phyloP scores from a whole-genome alignment of 192 early-diverging fungal species.

The Backusella circina region DNA sequence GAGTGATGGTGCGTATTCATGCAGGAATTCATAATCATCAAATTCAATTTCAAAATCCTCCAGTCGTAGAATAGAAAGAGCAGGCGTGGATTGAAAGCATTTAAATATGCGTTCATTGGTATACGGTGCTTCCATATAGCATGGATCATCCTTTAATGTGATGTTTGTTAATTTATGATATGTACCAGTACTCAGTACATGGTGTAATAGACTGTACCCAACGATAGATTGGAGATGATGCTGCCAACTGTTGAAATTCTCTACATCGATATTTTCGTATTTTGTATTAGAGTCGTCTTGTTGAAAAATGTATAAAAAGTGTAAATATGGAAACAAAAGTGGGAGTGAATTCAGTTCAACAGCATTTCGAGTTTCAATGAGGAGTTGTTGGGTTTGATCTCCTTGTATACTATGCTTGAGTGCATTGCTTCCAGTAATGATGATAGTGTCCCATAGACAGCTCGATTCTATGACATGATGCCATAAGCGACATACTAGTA shows the following conservation, averaged over 20 bases:
- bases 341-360: background rate
- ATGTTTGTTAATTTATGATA: background rate
- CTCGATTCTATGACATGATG: background rate
- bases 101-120: background rate
- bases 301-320: background rate
- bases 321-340: background rate
- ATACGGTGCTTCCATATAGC: background rate
- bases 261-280: background rate
- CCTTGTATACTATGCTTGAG: background rate
- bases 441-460: background rate
- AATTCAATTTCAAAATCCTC: background rate
- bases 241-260: background rate
- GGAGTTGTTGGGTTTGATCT: background rate
- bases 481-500: background rate
- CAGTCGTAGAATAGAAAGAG: background rate
- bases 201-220: background rate
- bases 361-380: background rate
- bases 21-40: background rate
- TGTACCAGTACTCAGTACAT: background rate
- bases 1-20: background rate
- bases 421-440: background rate
- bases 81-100: background rate
- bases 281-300: background rate
- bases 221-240: background rate
- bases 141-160: background rate